phyloP scores from a whole-genome alignment of 2,329 filamentous ascomycete genomes.

The Apiospora sp. region DNA sequence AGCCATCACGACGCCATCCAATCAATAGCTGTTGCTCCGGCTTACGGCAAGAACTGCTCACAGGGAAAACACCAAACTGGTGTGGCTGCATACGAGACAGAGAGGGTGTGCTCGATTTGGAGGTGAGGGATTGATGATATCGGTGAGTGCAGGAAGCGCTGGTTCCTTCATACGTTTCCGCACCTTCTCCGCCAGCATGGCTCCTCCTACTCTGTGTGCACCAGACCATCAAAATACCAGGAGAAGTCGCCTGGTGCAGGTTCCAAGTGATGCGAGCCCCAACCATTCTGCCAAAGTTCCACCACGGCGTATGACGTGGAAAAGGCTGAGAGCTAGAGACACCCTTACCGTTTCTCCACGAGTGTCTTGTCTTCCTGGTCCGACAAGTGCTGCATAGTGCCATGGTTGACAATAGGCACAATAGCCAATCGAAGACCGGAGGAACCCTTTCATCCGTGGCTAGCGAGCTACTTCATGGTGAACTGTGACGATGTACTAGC shows the following conservation, averaged over 20 bases:
- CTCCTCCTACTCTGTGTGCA: not conserved
- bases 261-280: not conserved
- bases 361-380: not conserved
- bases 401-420: not conserved
- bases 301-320: not conserved
- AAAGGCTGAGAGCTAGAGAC: not conserved
- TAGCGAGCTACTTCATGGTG: not conserved
- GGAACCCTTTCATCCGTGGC: not conserved
- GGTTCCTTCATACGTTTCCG: not conserved
- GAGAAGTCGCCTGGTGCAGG: not conserved
- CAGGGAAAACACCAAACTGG: not conserved
- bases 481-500: not conserved
- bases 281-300: not conserved
- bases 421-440: not conserved
- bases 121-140: not conserved
- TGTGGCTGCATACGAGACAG: not conserved
- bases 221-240: not conserved
- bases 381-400: not conserved
- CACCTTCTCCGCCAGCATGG: not conserved
- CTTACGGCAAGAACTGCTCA: not conserved
- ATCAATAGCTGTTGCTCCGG: not conserved
- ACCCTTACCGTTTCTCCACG: constrained; percentile 7
- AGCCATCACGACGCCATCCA: constrained; percentile 5
- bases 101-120: constrained; percentile 15
- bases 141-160: constrained; percentile 4